These are phyloP conservation scores for Psilocybe cyanescens DNA, from an alignment of 768 basidiomycete genomes.

Conservation along the genomic window DNA sequence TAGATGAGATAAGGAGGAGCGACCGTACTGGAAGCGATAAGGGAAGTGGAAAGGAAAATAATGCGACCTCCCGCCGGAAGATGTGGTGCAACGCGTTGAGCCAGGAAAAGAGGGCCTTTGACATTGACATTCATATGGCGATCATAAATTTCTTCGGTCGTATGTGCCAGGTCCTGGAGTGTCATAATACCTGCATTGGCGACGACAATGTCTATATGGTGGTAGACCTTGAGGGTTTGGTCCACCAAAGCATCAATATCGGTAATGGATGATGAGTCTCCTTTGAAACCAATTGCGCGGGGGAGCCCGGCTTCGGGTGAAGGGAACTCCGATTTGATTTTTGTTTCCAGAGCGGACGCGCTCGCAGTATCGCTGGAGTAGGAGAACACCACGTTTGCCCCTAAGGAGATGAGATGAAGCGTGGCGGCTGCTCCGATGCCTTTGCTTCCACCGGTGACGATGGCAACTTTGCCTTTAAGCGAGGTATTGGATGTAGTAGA, in stretches of 20 bases:
- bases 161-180: constrained; percentile 37
- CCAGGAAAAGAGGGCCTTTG: constrained; percentile 50
- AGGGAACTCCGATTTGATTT: constrained; percentile 5
- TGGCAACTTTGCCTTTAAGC: constrained; percentile 9
- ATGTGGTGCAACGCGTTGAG: constrained; percentile 36
- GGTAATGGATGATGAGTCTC: background rate
- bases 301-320: background rate
- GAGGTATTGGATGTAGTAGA: background rate
- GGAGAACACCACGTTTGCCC: constrained; percentile 13
- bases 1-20: constrained; percentile 43
- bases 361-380: constrained; percentile 3
- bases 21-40: constrained; percentile 36
- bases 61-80: constrained; percentile 44
- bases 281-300: constrained; percentile 6
- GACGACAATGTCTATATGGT: constrained; percentile 49
- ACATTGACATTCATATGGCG: constrained; percentile 46
- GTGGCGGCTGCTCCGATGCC: constrained; percentile 11
- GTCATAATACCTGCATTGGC: constrained; percentile 53
- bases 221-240: constrained; percentile 39
- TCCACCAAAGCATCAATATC: constrained; percentile 8
- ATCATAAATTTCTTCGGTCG: constrained; percentile 45
- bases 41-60: constrained; percentile 46
- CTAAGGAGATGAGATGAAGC: background rate
- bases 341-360: constrained; percentile 5
- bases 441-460: constrained; percentile 13